phyloP scores from a whole-genome alignment of 2,329 filamentous ascomycete genomes.

The Penicillium crustosum region DNA sequence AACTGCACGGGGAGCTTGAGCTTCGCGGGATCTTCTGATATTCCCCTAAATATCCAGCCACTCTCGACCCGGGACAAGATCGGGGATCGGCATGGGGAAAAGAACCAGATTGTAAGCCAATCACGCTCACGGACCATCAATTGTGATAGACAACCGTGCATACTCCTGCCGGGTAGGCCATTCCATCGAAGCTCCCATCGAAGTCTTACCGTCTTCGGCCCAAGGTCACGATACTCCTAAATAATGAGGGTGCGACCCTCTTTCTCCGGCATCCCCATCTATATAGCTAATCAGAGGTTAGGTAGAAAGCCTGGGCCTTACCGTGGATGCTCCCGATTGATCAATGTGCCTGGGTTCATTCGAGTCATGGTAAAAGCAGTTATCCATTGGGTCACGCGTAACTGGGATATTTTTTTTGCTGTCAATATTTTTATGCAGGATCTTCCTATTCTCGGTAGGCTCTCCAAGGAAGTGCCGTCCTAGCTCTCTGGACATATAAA shows the following conservation, averaged over 20 bases:
- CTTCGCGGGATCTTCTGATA: constrained; percentile 8
- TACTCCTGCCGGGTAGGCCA: constrained; percentile 1
- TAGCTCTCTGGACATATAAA: constrained; percentile 25
- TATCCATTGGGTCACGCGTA: constrained; percentile 28
- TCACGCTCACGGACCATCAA: not conserved
- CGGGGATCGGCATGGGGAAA: constrained; percentile 1
- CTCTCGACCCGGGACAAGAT: not conserved
- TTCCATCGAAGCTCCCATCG: constrained; percentile 14
- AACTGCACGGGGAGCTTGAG: not conserved
- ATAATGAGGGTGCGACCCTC: not conserved
- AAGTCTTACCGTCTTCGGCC: constrained; percentile 15
- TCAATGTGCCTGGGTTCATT: constrained; percentile 22
- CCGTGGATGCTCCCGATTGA: constrained; percentile 25
- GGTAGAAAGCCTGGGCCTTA: constrained; percentile 23
- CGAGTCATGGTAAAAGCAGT: constrained; percentile 30
- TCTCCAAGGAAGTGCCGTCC: constrained; percentile 19
- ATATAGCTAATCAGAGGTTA: not conserved
- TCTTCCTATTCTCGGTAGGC: constrained; percentile 19
- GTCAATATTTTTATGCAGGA: not conserved
- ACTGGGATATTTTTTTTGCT: constrained; percentile 11
- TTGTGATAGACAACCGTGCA: constrained; percentile 4
- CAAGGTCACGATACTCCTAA: constrained; percentile 5
- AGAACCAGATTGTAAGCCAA: not conserved
- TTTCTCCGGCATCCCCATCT: not conserved
- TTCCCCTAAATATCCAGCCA: not conserved